Conservation (phyloP, 768 basidiomycete genomes). For the Candolleomyces efflorescens region DNA sequence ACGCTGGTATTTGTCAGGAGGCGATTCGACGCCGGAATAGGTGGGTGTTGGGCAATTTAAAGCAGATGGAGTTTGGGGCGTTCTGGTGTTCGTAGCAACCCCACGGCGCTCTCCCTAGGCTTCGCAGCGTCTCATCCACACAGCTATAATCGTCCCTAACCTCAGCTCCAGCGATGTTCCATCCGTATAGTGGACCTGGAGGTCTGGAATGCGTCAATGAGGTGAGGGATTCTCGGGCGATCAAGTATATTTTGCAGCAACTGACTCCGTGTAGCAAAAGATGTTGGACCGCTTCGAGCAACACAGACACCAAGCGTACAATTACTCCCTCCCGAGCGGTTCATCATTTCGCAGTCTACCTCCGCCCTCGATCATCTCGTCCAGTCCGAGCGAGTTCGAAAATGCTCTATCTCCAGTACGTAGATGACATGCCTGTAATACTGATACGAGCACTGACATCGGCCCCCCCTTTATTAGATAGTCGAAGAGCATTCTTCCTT, state of each 20-base stretch:
- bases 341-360: background rate
- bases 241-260: too few relatives aligned
- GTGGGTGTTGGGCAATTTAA: background rate
- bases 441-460: too few relatives aligned
- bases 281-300: background rate
- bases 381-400: background rate
- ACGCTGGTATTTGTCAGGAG: constrained; percentile 4
- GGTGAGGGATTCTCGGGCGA: background rate
- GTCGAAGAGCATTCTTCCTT: background rate
- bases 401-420: background rate
- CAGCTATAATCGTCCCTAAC: background rate
- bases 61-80: background rate
- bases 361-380: background rate
- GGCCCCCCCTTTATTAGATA: background rate
- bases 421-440: too few relatives aligned
- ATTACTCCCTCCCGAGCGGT: constrained; percentile 1
- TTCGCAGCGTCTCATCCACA: background rate
- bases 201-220: background rate
- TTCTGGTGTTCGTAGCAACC: background rate
- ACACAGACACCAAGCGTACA: background rate
- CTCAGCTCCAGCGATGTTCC: background rate
- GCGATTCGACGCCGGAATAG: background rate
- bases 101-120: too few relatives aligned
- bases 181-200: background rate
- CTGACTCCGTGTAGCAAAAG: background rate